Evolutionary conservation across 148 eudicot genomes (phyloP).

Genomic region (Pouteria glomerata): DNA sequence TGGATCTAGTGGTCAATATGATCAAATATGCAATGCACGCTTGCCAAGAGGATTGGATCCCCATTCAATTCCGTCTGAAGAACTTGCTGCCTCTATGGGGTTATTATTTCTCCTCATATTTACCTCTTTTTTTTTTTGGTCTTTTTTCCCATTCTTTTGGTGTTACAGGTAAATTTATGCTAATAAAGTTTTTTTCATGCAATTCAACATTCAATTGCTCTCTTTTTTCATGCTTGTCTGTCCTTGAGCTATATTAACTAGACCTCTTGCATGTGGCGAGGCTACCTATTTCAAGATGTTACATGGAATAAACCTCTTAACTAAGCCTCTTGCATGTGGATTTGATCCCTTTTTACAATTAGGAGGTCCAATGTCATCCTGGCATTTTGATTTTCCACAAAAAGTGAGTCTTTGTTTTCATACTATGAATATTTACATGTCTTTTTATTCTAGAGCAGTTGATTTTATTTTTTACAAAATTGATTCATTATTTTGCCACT

Average conservation of each 20-base stretch:
- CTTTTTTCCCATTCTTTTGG: constrained; percentile 10
- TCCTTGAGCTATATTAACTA: neutral
- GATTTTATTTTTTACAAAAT: neutral
- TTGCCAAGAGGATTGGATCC: constrained; percentile 96
- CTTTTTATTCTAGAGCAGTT: neutral
- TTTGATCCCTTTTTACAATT: neutral
- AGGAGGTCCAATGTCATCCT: neutral
- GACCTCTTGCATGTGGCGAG: neutral
- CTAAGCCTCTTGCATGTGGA: neutral
- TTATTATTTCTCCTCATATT: constrained; percentile 32
- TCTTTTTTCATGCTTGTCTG: neutral
- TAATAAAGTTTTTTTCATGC: neutral
- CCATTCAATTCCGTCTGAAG: constrained; percentile 90
- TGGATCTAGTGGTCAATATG: constrained; percentile 64
- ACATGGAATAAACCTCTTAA: neutral
- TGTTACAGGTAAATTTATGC: neutral
- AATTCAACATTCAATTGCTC: neutral
- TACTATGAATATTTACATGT: neutral
- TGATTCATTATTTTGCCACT: too few species aligned
- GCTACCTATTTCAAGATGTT: neutral
- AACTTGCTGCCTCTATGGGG: constrained; percentile 98
- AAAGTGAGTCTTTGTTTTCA: neutral
- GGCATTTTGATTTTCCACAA: constrained; percentile 3
- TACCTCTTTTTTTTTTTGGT: constrained; percentile 45
- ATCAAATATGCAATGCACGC: constrained; percentile 89